Base-by-base conservation (phyloP, 176 grass and related monocot genomes). In the Pontederia paniculata region DNA sequence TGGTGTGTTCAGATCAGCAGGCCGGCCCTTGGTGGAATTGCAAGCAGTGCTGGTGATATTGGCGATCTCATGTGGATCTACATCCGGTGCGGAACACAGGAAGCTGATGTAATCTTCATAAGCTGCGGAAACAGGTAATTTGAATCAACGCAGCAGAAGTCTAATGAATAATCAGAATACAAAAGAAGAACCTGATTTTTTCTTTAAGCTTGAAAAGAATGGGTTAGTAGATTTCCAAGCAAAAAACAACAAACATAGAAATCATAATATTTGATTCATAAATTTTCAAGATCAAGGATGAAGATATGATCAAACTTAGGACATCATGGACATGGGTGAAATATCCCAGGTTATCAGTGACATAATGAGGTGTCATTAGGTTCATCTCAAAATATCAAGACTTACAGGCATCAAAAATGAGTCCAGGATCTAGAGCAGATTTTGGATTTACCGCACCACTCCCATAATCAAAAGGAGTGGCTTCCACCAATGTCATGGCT, bases 401-500 rank as follows among this genome's bases (percentile, higher is more conserved):
- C 86, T 84, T 88, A 98, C 93, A 71, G 73, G 93, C 77, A 74
- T 98, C 93, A 17, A 98, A 79, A 77, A 98, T 72, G 54, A 98
- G 83, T 46, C 93, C 93, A 64, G 93, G 86, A 72, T 98, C 86
- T 37, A 98, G 50, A 60, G 93, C 93, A 41, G 72, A 80, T 88
- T 84, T 91, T 44, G 86, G 93, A 57, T 98, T 76, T 67, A 98
- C 93, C 0, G 83, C 93, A 3, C 93, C 93, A 31, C 86, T 91
- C 45, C 93, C 93, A 79, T 89, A 98, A 76, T 98, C 93, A 74
- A 98, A 98, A 12, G 93, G 83, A 45, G 86, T 98, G 57, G 83
- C 93, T 56, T 67, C 65, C 17, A 63, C 75, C 18, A 98, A 75
- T 17, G 80, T 84, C 83, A 91, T 25, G 51, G 88, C 84, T 68